Base-by-base conservation (phyloP, 352 stramenopile genomes). In the Hyaloperonospora arabidopsidis region DNA sequence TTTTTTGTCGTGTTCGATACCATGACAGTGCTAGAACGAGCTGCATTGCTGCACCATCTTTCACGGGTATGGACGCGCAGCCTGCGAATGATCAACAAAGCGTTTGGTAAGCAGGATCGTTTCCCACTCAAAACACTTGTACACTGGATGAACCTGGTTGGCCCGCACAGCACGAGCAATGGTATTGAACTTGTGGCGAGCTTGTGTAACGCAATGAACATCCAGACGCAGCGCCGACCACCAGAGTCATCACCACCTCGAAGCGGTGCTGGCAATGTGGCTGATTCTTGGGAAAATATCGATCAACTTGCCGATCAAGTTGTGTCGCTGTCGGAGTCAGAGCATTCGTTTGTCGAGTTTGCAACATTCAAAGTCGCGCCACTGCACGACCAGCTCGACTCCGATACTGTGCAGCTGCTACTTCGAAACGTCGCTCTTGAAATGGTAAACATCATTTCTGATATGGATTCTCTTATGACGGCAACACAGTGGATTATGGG, bases 61-160 rank as follows among this genome's bases (percentile, higher is more conserved):
- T 60, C 58, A 12, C 51, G 54, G 13, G 36, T 86, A 1, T 87
- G 74, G 71, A 56, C 28, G 0, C 44, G 54, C 0, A 62, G 62
- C 22, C 12, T 87, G 11, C 34, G 41, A 3, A 72, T 73, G 63
- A 70, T 89, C 38, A 85, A 81, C 67, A 86, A 86, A 47, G 63
- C 70, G 12, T 77, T 75, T 13, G 67, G 69, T 39, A 89, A 87
- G 32, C 72, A 79, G 15, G 72, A 88, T 38, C 65, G 67, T 11
- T 76, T 89, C 32, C 32, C 52, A 3, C 43, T 87, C 1, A 53
- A 69, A 34, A 61, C 79, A 39, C 36, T 89, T 8, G 67, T 64
- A 1, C 23, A 41, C 15, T 79, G 57, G 62, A 46, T 84, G 32
- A 17, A 18, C 6, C 47, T 84, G 5, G 28, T 50, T 7, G 36